These are phyloP conservation scores for Protomyces inundatus DNA, from an alignment of 1,139 yeast genomes.

Conservation along the genomic window DNA sequence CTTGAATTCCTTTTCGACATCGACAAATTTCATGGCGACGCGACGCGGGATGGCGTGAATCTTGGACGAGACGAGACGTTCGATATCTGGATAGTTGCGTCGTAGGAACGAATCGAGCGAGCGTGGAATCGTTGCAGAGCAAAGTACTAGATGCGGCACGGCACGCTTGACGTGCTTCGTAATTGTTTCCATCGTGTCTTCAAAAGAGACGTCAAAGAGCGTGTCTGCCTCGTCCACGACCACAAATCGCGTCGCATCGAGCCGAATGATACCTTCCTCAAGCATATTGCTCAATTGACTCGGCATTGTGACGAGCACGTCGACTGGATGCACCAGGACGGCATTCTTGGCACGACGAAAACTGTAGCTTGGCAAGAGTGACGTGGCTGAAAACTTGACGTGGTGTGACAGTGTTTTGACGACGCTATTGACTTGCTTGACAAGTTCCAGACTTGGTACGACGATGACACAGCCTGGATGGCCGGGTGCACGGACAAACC, in stretches of 20 bases:
- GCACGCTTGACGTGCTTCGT: slow-evolving; percentile 48
- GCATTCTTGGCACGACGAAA: slow-evolving; percentile 24
- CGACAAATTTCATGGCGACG: slow-evolving; percentile 66
- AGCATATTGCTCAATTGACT: slow-evolving; percentile 33
- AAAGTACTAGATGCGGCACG: slow-evolving; percentile 61
- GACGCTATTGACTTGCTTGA: slow-evolving; percentile 65
- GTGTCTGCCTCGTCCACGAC: slow-evolving; percentile 97
- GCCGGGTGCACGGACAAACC: slow-evolving; percentile 28
- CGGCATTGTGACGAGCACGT: slow-evolving; percentile 81
- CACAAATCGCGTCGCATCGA: slow-evolving; percentile 45
- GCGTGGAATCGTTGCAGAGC: slow-evolving; percentile 86
- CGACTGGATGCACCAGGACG: slow-evolving; percentile 47
- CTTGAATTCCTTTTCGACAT: slow-evolving; percentile 44
- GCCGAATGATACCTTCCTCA: slow-evolving; percentile 11
- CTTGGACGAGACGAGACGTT: slow-evolving; percentile 72
- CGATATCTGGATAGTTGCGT: slow-evolving; percentile 58
- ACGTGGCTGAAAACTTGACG: slow-evolving; percentile 36
- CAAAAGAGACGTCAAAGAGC: slow-evolving; percentile 76
- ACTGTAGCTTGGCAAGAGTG: slow-evolving; percentile 34
- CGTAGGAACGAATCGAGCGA: slow-evolving; percentile 62
- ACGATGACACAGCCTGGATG: slow-evolving; percentile 61
- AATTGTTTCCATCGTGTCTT: slow-evolving; percentile 58
- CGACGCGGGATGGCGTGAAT: slow-evolving; percentile 76
- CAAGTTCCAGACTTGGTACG: slow-evolving; percentile 85
- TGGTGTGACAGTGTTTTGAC: slow-evolving; percentile 54